A percentile compares a stretch with the other conserved stretches of the same genome.
phyloP scores from a whole-genome alignment of 2,329 filamentous ascomycete species.

The Aspergillus quadrilineatus region DNA sequence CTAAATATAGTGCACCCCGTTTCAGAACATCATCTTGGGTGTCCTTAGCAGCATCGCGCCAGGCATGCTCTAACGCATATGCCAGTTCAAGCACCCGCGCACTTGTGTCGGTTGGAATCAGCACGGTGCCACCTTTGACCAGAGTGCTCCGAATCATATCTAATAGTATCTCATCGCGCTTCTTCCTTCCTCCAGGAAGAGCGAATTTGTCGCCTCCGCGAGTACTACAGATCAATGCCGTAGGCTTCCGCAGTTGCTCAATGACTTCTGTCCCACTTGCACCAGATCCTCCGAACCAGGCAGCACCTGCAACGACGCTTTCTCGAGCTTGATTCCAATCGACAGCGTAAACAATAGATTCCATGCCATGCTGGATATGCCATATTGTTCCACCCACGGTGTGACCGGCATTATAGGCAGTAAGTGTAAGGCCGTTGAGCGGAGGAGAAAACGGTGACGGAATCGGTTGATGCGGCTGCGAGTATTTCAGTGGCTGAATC shows the following conservation, averaged over 20 bases:
- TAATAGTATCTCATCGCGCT: conserved; percentile 80
- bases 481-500: conserved; percentile 93
- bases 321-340: conserved; percentile 99
- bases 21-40: conserved; percentile 53
- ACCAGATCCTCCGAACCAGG: conserved; percentile 83
- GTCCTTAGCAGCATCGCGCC: conserved; percentile 64
- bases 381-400: conserved; percentile 96
- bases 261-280: conserved; percentile 84
- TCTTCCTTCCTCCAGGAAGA: conserved; percentile 70
- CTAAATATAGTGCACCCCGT: conserved; percentile 68
- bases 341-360: conserved; percentile 95
- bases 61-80: conserved; percentile 89
- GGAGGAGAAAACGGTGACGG: conserved; percentile 85
- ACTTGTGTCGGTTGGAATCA: conserved; percentile 93
- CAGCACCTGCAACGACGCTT: conserved; percentile 88
- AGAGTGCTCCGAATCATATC: conserved; percentile 78
- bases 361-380: conserved; percentile 95
- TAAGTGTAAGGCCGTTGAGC: conserved; percentile 87
- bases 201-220: conserved; percentile 71
- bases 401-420: conserved; percentile 94
- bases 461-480: conserved; percentile 87
- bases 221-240: conserved; percentile 88
- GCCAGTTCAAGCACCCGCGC: conserved; percentile 90
- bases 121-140: conserved; percentile 78
- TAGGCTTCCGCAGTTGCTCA: conserved; percentile 88